Percentiles rank a stretch among this genome's conserved stretches.
Evolutionary conservation across 2,329 filamentous ascomycete genomes (phyloP).

Genomic region (Dactylellina drechsleri): DNA sequence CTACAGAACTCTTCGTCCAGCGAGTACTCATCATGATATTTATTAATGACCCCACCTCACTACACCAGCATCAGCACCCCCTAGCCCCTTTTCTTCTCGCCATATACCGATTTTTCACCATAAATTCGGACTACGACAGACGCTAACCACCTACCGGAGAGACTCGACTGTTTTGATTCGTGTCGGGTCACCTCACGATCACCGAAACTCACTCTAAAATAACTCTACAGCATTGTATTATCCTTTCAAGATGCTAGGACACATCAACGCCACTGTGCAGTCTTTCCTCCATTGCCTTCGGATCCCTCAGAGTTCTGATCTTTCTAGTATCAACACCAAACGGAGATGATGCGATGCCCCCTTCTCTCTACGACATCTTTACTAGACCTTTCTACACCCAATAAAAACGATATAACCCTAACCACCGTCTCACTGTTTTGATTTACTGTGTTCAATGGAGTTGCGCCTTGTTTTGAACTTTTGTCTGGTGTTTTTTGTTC

Average conservation of each 20-base stretch:
- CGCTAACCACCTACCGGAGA: constrained; percentile 50
- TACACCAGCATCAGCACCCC: constrained; percentile 3
- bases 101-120: constrained; percentile 14
- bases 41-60: constrained; percentile 44
- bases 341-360: background rate
- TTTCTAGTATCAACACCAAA: no score
- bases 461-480: background rate
- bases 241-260: background rate
- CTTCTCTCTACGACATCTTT: background rate
- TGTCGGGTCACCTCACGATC: constrained; percentile 48
- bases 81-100: constrained; percentile 14
- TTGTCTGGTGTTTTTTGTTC: constrained; percentile 1
- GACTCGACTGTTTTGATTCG: constrained; percentile 10
- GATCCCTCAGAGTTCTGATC: background rate
- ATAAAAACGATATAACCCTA: constrained; percentile 12
- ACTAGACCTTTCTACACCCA: background rate
- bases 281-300: background rate
- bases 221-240: background rate
- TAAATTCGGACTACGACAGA: constrained; percentile 23
- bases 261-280: background rate
- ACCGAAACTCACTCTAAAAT: constrained; percentile 27
- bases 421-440: background rate
- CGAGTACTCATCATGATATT: constrained; percentile 38
- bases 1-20: constrained; percentile 21
- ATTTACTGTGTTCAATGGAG: background rate